Percentiles rank a stretch among this genome's conserved stretches.
Conservation (phyloP, 352 stramenopile species). For the Pythium rishiriense region DNA sequence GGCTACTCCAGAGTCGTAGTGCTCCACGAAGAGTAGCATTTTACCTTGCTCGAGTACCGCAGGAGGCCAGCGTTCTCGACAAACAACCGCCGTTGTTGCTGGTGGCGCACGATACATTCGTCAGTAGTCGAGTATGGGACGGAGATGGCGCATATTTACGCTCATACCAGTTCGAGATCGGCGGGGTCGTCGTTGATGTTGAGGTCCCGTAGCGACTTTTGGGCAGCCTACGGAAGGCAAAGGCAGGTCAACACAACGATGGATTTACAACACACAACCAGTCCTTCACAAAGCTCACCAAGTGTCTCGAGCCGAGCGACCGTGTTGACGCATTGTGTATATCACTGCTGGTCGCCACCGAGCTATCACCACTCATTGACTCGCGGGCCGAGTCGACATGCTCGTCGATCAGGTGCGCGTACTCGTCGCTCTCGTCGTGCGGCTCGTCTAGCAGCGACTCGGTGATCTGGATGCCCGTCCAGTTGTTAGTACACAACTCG, state of each 20-base stretch:
- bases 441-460: slow-evolving; percentile 65
- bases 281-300: neutral
- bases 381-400: slow-evolving; percentile 65
- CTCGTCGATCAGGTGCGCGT: slow-evolving; percentile 64
- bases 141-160: neutral
- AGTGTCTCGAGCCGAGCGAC: neutral
- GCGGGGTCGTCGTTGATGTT: slow-evolving; percentile 40
- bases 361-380: slow-evolving; percentile 17
- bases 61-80: slow-evolving; percentile 18
- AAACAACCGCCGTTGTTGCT: slow-evolving; percentile 29
- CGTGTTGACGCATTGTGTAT: neutral
- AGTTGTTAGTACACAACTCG: too few species aligned
- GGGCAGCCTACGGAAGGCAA: neutral
- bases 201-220: slow-evolving; percentile 46
- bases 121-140: neutral
- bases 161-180: slow-evolving; percentile 57
- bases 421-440: slow-evolving; percentile 50
- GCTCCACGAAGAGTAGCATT: too few species aligned
- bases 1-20: too few species aligned
- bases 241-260: too few species aligned
- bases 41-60: slow-evolving; percentile 24
- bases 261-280: too few species aligned
- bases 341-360: slow-evolving; percentile 1
- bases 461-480: too few species aligned
- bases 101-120: neutral